Base-by-base conservation (phyloP, 2,329 filamentous ascomycete species). In the Stemphylium lycopersici region DNA sequence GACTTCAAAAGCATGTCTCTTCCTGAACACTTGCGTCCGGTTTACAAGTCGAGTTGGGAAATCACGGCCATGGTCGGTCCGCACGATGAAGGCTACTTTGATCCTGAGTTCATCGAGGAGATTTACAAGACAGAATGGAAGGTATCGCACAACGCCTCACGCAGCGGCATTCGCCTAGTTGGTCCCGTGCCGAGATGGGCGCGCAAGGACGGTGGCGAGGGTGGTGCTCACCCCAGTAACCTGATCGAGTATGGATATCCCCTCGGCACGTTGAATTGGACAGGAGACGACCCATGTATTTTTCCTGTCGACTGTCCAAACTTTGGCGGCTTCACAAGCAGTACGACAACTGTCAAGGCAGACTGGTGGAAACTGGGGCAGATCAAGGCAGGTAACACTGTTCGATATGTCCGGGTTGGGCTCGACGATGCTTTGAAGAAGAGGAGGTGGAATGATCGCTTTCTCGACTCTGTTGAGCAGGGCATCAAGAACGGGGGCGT, bases 341-440 rank as follows among this genome's bases (percentile, higher is more conserved):
- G 77, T 11, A 80, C 81, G 2, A 87, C 84, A 0, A 77, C 86
- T 11, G 77, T 85, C 26, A 80, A 80, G 53, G 84, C 79, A 1
- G 84, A 87, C 45, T 78, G 81, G 63, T 87, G 84, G 84, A 84
- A 86, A 62, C 63, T 88, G 10, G 85, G 85, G 0, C 85, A 88
- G 65, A 71, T 87, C 24, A 84, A 83, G 56, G 80, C 85, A 2
- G 85, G 85, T 3, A 81, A 86, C 61, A 81, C 76, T 2, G 58
- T 87, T 37, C 77, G 76, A 37, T 84, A 83, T 56, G 74, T 75
- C 38, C 75, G 78, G 1, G 79, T 84, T 1, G 80, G 82, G 3
- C 71, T 85, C n/a, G 74, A 81, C 16, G 78, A 81, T 58, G 83
- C 84, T 0, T 66, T 85, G 1, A 71, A 72, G 33, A 69, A 79